phyloP scores from a whole-genome alignment of 1,284 basidiomycete species.

The Macrocybe sp. region DNA sequence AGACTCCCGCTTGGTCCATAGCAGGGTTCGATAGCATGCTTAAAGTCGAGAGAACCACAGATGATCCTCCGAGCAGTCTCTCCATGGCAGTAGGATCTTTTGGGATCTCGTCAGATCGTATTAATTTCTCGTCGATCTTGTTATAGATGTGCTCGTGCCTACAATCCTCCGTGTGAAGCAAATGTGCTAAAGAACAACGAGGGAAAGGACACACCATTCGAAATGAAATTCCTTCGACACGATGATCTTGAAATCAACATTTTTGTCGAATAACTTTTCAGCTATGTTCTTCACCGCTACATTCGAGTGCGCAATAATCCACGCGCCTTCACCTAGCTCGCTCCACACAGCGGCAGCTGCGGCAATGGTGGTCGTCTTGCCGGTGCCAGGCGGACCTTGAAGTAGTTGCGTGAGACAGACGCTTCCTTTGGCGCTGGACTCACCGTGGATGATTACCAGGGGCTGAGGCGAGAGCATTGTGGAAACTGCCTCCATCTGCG shows the following conservation, averaged over 20 bases:
- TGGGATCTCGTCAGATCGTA: conserved; percentile 33
- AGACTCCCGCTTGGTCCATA: conserved; percentile 26
- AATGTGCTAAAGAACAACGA: not conserved
- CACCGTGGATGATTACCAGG: conserved; percentile 28
- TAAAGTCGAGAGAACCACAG: conserved; percentile 37
- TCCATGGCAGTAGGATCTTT: conserved; percentile 15
- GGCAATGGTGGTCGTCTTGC: conserved; percentile 29
- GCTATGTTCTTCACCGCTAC: conserved; percentile 47
- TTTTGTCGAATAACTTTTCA: conserved; percentile 29
- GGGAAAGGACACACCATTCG: conserved; percentile 34
- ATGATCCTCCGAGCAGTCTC: conserved; percentile 19
- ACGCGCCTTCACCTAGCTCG: conserved; percentile 11
- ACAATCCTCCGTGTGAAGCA: not conserved
- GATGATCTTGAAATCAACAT: conserved; percentile 37
- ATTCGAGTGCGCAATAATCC: conserved; percentile 33
- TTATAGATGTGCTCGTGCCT: conserved; percentile 47
- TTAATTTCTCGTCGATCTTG: conserved; percentile 25
- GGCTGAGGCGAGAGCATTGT: conserved; percentile 22
- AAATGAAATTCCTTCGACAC: conserved; percentile 45
- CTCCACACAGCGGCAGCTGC: conserved; percentile 23
- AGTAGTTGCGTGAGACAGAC: not conserved
- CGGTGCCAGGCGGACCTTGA: conserved; percentile 27
- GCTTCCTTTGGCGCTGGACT: not conserved
- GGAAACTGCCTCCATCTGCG: conserved; percentile 21
- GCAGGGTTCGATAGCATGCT: conserved; percentile 38